Evolutionary conservation across 2,329 filamentous ascomycete species (phyloP).

Genomic region (Sporothrix pseudoabietina): DNA sequence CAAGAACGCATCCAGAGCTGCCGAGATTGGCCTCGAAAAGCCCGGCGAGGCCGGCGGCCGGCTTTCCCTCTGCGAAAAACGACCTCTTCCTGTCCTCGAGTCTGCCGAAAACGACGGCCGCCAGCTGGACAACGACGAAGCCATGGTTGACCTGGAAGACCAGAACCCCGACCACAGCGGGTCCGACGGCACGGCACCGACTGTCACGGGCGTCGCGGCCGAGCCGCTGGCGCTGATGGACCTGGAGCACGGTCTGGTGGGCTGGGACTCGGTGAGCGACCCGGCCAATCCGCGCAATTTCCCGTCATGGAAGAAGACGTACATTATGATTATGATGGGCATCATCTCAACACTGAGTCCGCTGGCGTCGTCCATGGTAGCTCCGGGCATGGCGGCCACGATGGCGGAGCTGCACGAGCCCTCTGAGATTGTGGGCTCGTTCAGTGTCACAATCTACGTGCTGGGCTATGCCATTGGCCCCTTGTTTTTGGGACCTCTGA

Average conservation of each 20-base stretch:
- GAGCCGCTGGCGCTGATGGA: constrained; percentile 49
- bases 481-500: constrained; percentile 29
- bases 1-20: background rate
- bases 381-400: constrained; percentile 47
- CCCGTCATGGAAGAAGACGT: constrained; percentile 47
- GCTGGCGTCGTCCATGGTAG: constrained; percentile 64
- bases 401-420: constrained; percentile 47
- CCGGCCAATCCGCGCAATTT: constrained; percentile 62
- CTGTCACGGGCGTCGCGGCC: background rate
- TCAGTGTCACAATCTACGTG: constrained; percentile 63
- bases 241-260: constrained; percentile 55
- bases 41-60: background rate
- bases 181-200: background rate
- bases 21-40: background rate
- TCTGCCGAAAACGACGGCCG: constrained; percentile 20
- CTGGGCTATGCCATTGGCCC: constrained; percentile 40
- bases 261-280: constrained; percentile 62
- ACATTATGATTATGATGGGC: constrained; percentile 26
- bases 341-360: constrained; percentile 41
- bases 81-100: constrained; percentile 8
- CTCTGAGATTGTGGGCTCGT: constrained; percentile 45
- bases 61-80: background rate
- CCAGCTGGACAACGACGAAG: constrained; percentile 26
- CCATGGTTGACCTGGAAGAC: background rate
- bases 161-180: background rate